Evolutionary conservation across 2,329 filamentous ascomycete species (phyloP).

Genomic region (Ramichloridium luteum): DNA sequence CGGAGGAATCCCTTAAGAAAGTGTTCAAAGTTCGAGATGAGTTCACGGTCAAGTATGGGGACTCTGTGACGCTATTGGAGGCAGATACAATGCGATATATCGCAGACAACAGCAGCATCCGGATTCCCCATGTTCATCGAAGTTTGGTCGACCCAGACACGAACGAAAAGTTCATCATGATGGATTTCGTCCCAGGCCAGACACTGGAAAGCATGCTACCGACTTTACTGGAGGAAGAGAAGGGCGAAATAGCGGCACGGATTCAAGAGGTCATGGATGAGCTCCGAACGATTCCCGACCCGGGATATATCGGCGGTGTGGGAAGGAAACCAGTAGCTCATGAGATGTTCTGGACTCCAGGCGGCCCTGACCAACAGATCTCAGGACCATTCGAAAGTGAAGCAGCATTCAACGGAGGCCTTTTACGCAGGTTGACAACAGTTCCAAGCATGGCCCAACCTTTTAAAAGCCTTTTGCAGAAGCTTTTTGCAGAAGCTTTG

Average conservation of each 20-base stretch:
- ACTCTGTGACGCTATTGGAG: constrained; percentile 3
- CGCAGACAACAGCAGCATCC: background rate
- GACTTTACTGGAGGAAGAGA: constrained; percentile 8
- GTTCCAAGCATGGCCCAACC: constrained; percentile 1
- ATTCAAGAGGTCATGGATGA: constrained; percentile 6
- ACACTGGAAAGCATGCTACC: constrained; percentile 5
- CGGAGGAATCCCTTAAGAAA: constrained; percentile 4
- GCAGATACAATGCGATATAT: constrained; percentile 6
- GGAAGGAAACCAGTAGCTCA: constrained; percentile 3
- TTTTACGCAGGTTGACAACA: constrained; percentile 4
- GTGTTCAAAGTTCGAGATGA: constrained; percentile 5
- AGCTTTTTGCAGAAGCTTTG: constrained; percentile 2
- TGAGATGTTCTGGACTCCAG: constrained; percentile 5
- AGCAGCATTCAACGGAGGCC: constrained; percentile 9
- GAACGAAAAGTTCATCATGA: constrained; percentile 9
- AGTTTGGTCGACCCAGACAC: constrained; percentile 3
- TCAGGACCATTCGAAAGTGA: constrained; percentile 10
- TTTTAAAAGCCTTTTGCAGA: constrained; percentile 4
- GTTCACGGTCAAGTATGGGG: constrained; percentile 8
- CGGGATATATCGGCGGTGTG: constrained; percentile 7
- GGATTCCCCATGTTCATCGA: background rate
- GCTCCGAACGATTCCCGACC: constrained; percentile 7
- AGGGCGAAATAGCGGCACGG: constrained; percentile 6
- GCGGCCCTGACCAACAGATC: constrained; percentile 1
- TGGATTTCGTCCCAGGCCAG: constrained; percentile 11